A percentile compares a stretch with the other conserved stretches of the same genome.
Evolutionary conservation across 768 basidiomycete genomes (phyloP).

Genomic region (Pluteus cervinus): DNA sequence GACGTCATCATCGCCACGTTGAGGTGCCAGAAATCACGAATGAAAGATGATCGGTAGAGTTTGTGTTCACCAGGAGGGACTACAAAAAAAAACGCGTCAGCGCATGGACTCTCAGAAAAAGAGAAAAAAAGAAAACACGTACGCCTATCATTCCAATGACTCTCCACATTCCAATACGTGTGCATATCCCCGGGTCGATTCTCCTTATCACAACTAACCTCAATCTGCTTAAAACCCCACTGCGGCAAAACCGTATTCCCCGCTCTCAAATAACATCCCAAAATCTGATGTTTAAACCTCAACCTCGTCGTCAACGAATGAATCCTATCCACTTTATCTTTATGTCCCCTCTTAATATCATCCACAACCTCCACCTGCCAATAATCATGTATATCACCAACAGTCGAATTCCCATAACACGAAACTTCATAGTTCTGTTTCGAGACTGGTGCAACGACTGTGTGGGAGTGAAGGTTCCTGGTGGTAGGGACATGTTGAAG

Average conservation of each 20-base stretch:
- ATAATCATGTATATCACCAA: slow-evolving; percentile 86
- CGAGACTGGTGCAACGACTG: slow-evolving; percentile 79
- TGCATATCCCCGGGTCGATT: slow-evolving; percentile 75
- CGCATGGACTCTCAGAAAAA: slow-evolving; percentile 1
- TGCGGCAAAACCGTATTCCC: slow-evolving; percentile 87
- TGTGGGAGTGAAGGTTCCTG: slow-evolving; percentile 91
- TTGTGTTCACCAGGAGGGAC: slow-evolving; percentile 82
- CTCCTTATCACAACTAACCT: slow-evolving; percentile 90
- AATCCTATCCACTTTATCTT: slow-evolving; percentile 30
- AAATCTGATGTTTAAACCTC: slow-evolving; percentile 68
- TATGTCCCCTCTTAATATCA: slow-evolving; percentile 51
- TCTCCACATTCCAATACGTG: slow-evolving; percentile 98
- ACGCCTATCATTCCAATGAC: slow-evolving; percentile 95
- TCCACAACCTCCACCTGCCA: slow-evolving; percentile 95
- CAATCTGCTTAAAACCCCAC: slow-evolving; percentile 99
- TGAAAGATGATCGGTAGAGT: slow-evolving; percentile 85
- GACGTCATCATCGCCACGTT: slow-evolving; percentile 99
- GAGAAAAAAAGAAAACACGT: slow-evolving; percentile 26
- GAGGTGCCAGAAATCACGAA: slow-evolving; percentile 97
- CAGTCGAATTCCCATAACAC: slow-evolving; percentile 84
- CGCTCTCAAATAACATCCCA: slow-evolving; percentile 87
- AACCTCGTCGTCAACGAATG: slow-evolving; percentile 90
- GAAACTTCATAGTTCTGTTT: slow-evolving; percentile 91
- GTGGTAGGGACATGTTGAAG: slow-evolving; percentile 78
- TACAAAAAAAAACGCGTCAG: slow-evolving; percentile 20